phyloP scores from a whole-genome alignment of 2,329 filamentous ascomycete genomes.

The Xylariaceae sp. region DNA sequence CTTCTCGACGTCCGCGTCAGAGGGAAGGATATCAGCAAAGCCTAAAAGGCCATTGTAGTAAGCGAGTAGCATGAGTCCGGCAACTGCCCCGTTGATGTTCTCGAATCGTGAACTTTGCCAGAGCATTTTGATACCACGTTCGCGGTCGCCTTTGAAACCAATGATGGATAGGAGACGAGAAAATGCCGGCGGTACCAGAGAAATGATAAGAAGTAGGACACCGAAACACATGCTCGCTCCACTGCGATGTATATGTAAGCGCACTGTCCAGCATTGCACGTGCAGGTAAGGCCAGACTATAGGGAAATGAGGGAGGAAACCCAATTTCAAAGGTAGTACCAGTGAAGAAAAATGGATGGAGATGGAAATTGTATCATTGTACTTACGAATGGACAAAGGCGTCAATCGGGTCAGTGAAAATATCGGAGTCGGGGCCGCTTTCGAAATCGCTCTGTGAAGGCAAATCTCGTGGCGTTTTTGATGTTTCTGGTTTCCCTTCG shows the following conservation, averaged over 20 bases:
- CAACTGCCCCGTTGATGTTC: slow-evolving; percentile 92
- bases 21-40: slow-evolving; percentile 85
- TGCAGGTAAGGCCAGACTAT: background rate
- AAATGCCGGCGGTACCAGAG: slow-evolving; percentile 90
- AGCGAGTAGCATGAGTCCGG: slow-evolving; percentile 78
- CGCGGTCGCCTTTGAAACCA: slow-evolving; percentile 88
- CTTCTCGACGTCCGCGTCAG: slow-evolving; percentile 59
- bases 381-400: slow-evolving; percentile 73
- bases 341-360: background rate
- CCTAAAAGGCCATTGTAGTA: slow-evolving; percentile 91
- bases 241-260: slow-evolving; percentile 50
- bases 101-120: slow-evolving; percentile 88
- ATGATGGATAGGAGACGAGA: slow-evolving; percentile 85
- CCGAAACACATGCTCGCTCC: slow-evolving; percentile 91
- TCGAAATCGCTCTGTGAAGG: slow-evolving; percentile 12
- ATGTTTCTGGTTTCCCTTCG: slow-evolving; percentile 7
- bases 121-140: slow-evolving; percentile 81
- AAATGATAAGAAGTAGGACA: slow-evolving; percentile 83
- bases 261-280: background rate
- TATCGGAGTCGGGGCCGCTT: slow-evolving; percentile 63
- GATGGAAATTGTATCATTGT: background rate
- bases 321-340: too few species aligned
- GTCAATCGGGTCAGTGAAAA: slow-evolving; percentile 79
- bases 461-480: background rate
- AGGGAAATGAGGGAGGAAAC: background rate